Conservation (phyloP, 1,139 yeast species). For the Geotrichum fermentans region DNA sequence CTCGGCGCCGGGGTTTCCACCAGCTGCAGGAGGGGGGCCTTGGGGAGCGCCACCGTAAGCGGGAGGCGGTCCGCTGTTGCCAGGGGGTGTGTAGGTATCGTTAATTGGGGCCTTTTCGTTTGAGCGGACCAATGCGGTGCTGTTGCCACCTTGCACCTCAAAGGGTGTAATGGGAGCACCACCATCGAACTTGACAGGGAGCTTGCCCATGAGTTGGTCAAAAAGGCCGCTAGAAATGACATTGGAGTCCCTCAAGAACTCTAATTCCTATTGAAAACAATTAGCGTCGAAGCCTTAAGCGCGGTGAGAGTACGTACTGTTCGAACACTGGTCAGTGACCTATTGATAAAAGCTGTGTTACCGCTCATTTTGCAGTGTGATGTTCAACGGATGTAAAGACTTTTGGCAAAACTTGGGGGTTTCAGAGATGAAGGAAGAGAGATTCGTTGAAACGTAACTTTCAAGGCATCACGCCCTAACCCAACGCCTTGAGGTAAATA, state of each 20-base stretch:
- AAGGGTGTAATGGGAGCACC: slow-evolving; percentile 47
- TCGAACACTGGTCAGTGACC: slow-evolving; percentile 69
- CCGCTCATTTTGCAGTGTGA: slow-evolving; percentile 9
- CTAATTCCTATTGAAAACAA: slow-evolving; percentile 49
- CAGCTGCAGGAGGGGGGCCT: slow-evolving; percentile 25
- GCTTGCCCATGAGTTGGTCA: slow-evolving; percentile 46
- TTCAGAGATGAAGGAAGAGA: background rate
- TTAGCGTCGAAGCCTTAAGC: background rate
- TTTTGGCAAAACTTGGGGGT: background rate
- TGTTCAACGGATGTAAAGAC: background rate
- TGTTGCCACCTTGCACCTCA: slow-evolving; percentile 1
- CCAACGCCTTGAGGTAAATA: no score
- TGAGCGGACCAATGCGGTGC: background rate
- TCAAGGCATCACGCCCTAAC: no score
- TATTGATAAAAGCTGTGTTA: slow-evolving; percentile 56
- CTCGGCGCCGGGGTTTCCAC: slow-evolving; percentile 30
- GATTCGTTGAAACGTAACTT: background rate
- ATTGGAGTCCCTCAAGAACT: slow-evolving; percentile 70
- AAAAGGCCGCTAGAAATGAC: slow-evolving; percentile 61
- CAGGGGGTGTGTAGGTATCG: slow-evolving; percentile 15
- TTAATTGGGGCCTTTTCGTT: slow-evolving; percentile 19
- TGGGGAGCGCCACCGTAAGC: slow-evolving; percentile 22
- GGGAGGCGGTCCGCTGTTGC: slow-evolving; percentile 22
- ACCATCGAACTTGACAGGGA: slow-evolving; percentile 58
- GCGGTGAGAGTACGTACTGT: slow-evolving; percentile 43